phyloP scores from a whole-genome alignment of 768 basidiomycete species.

The Collybia mongolica region DNA sequence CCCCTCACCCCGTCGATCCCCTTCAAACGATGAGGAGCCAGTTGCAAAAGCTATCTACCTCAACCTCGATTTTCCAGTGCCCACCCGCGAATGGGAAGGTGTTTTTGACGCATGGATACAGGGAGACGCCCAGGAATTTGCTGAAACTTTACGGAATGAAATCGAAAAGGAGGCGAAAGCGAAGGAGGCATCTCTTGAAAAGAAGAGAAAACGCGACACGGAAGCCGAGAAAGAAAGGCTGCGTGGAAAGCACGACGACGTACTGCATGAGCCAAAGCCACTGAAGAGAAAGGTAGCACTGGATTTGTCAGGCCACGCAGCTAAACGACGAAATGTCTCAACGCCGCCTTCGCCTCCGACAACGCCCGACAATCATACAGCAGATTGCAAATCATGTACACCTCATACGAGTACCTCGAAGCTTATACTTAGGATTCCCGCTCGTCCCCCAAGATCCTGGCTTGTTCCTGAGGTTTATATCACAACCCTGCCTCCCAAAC shows the following conservation, averaged over 20 bases:
- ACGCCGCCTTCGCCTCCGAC: slow-evolving; percentile 16
- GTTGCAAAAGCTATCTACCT: slow-evolving; percentile 74
- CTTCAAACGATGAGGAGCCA: slow-evolving; percentile 45
- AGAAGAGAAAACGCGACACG: slow-evolving; percentile 56
- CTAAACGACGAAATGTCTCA: slow-evolving; percentile 16
- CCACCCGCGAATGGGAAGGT: slow-evolving; percentile 83
- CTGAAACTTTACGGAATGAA: slow-evolving; percentile 55
- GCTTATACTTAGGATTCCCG: slow-evolving; percentile 14
- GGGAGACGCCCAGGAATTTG: slow-evolving; percentile 84
- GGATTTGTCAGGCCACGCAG: slow-evolving; percentile 3
- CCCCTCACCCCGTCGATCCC: slow-evolving; percentile 45
- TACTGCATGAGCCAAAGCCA: slow-evolving; percentile 4
- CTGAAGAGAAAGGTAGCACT: slow-evolving; percentile 11
- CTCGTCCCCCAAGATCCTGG: slow-evolving; percentile 6
- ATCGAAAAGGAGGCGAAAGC: slow-evolving; percentile 52
- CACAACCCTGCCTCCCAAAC: slow-evolving; percentile 8
- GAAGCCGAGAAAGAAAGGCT: slow-evolving; percentile 21
- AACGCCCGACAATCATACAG: slow-evolving; percentile 4
- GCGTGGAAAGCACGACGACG: neutral
- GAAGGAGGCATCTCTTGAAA: slow-evolving; percentile 55
- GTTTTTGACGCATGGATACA: slow-evolving; percentile 91
- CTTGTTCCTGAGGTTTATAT: slow-evolving; percentile 14
- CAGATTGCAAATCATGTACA: no score
- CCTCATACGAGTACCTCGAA: neutral
- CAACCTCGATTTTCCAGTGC: slow-evolving; percentile 85